Percentiles rank a stretch among this genome's conserved stretches.
Conservation (phyloP, 495 filamentous ascomycete species). For the Pyronema domesticum region DNA sequence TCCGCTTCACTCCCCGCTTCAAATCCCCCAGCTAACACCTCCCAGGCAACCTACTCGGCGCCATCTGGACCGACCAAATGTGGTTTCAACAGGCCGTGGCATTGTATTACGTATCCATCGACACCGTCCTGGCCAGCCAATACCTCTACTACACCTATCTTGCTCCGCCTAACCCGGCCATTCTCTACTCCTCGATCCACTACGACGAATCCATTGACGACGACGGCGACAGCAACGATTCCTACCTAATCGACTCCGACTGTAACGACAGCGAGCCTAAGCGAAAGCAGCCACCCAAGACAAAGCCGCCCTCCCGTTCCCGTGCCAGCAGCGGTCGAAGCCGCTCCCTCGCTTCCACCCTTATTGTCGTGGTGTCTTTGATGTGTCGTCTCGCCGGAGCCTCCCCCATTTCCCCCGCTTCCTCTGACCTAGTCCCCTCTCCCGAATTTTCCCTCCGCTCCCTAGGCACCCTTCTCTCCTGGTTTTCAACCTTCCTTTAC, state of each 20-base stretch:
- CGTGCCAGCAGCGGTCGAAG: background rate
- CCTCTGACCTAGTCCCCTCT: constrained; percentile 26
- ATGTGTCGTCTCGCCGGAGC: constrained; percentile 14
- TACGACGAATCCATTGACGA: constrained; percentile 11
- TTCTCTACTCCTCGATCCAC: constrained; percentile 4
- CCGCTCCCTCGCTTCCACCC: constrained; percentile 9
- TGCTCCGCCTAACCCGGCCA: background rate
- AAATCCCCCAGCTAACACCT: constrained; percentile 1
- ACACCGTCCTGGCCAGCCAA: constrained; percentile 43
- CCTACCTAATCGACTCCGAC: background rate
- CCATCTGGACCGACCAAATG: constrained; percentile 47
- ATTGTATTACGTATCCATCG: constrained; percentile 49
- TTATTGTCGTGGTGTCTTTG: constrained; percentile 15
- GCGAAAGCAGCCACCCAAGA: constrained; percentile 15
- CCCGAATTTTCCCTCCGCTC: constrained; percentile 3
- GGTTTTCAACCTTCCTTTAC: constrained; percentile 49
- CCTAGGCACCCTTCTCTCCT: constrained; percentile 42
- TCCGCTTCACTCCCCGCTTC: too few relatives aligned
- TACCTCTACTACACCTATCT: constrained; percentile 48
- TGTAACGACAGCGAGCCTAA: constrained; percentile 12
- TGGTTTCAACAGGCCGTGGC: constrained; percentile 53
- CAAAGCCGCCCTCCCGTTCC: background rate
- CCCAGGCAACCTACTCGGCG: constrained; percentile 41
- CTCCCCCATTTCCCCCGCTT: constrained; percentile 7
- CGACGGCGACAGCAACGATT: constrained; percentile 5